Evolutionary conservation across 140 eudicot genomes (phyloP).

Genomic region (Bidens hawaiensis): DNA sequence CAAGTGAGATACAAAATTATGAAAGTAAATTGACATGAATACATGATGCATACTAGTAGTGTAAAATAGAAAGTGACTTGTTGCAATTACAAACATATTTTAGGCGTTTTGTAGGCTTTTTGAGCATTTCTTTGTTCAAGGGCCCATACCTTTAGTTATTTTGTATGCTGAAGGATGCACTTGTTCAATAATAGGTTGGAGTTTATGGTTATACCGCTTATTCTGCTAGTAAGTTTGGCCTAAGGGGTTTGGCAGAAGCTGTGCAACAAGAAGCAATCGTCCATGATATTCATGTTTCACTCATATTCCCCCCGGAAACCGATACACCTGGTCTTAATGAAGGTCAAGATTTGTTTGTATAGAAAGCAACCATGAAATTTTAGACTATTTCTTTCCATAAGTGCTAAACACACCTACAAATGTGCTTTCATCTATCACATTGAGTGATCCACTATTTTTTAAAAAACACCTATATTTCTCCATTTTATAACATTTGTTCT

Average conservation of each 20-base stretch:
- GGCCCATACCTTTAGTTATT: neutral
- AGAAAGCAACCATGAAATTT: too few species aligned
- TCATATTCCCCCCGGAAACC: constrained; percentile 86
- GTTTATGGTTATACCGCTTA: constrained; percentile 85
- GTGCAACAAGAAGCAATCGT: constrained; percentile 80
- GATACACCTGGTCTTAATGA: constrained; percentile 64
- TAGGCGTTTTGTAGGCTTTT: neutral
- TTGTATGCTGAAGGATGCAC: constrained; percentile 1
- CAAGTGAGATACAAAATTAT: too few species aligned
- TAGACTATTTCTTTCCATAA: too few species aligned
- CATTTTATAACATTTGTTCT: too few species aligned
- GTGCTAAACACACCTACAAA: too few species aligned
- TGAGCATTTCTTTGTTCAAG: neutral
- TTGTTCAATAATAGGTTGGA: constrained; percentile 57
- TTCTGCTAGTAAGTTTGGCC: constrained; percentile 91
- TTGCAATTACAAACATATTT: neutral
- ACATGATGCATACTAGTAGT: too few species aligned
- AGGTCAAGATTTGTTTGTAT: constrained; percentile 38
- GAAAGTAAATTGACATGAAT: too few species aligned
- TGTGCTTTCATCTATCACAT: too few species aligned
- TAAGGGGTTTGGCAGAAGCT: constrained; percentile 89
- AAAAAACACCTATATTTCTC: too few species aligned
- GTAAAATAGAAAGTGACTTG: too few species aligned
- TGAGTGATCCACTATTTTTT: too few species aligned
- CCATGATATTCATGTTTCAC: constrained; percentile 73